These are phyloP conservation scores for Sarocladiaceae sp. DNA, from an alignment of 2,329 filamentous ascomycete genomes.

Conservation along the genomic window DNA sequence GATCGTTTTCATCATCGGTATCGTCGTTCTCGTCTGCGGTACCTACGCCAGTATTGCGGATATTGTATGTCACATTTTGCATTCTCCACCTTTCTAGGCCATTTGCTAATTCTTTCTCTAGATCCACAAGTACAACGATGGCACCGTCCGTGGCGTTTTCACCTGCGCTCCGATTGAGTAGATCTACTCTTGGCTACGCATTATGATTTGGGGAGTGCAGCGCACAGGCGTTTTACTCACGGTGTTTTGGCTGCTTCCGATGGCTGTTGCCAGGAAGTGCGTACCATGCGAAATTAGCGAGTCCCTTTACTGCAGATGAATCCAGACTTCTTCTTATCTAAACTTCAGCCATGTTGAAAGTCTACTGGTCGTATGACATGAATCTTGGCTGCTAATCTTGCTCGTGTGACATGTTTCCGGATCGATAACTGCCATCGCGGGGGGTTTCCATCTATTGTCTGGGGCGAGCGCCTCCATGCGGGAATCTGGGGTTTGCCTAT, in stretches of 20 bases:
- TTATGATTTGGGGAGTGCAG: background rate
- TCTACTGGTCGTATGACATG: too few relatives aligned
- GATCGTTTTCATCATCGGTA: constrained; percentile 24
- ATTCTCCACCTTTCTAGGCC: background rate
- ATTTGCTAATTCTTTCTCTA: constrained; percentile 14
- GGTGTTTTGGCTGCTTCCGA: too few relatives aligned
- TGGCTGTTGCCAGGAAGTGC: too few relatives aligned
- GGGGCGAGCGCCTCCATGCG: too few relatives aligned
- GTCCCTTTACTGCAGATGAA: background rate
- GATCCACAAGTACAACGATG: constrained; percentile 21
- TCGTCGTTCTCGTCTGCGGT: constrained; percentile 27
- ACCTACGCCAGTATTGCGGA: constrained; percentile 28
- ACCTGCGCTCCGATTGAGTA: constrained; percentile 24
- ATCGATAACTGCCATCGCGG: too few relatives aligned
- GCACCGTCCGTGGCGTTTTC: constrained; percentile 22
- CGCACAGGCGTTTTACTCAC: background rate
- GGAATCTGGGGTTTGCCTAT: too few relatives aligned
- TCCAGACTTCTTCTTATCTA: too few relatives aligned
- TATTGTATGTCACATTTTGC: constrained; percentile 21
- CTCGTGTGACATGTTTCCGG: too few relatives aligned
- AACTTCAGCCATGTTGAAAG: too few relatives aligned
- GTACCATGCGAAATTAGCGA: background rate
- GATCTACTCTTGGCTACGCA: background rate
- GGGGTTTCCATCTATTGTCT: too few relatives aligned
- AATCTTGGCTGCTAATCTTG: too few relatives aligned